A percentile compares a stretch with the other conserved stretches of the same genome.
Evolutionary conservation across 2,329 filamentous ascomycete genomes (phyloP).

Genomic region (Ceratocystiopsis sp.): DNA sequence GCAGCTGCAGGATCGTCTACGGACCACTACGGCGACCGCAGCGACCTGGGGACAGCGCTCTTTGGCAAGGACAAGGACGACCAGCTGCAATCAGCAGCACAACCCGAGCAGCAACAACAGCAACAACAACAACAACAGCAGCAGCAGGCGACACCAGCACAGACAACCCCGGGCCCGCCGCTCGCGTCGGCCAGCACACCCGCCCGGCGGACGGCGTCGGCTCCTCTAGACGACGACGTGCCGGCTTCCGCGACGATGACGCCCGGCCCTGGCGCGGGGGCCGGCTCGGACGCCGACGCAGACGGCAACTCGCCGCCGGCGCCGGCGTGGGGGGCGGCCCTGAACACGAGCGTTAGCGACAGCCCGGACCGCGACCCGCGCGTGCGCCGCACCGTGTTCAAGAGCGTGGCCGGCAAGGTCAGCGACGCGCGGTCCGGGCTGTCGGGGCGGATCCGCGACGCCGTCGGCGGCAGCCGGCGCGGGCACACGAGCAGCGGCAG

Average conservation of each 20-base stretch:
- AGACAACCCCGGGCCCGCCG: too few relatives aligned
- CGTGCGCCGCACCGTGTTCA: slow-evolving; percentile 44
- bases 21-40: slow-evolving; percentile 21
- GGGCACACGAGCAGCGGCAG: slow-evolving; percentile 26
- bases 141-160: neutral
- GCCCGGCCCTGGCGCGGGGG: too few relatives aligned
- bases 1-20: too few relatives aligned
- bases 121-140: neutral
- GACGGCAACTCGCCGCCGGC: slow-evolving; percentile 18
- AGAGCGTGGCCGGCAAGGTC: slow-evolving; percentile 61
- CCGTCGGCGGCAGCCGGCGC: slow-evolving; percentile 45
- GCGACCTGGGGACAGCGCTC: slow-evolving; percentile 27
- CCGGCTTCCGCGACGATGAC: too few relatives aligned
- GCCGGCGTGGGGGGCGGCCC: slow-evolving; percentile 21
- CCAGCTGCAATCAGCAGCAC: slow-evolving; percentile 15
- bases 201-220: slow-evolving; percentile 29
- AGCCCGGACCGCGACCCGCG: slow-evolving; percentile 13
- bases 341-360: slow-evolving; percentile 25
- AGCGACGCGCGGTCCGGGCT: slow-evolving; percentile 70
- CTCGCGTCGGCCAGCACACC: too few relatives aligned
- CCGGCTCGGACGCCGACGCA: neutral
- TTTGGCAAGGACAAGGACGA: slow-evolving; percentile 42
- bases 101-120: slow-evolving; percentile 17
- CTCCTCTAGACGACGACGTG: slow-evolving; percentile 15
- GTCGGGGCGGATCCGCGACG: slow-evolving; percentile 73